Evolutionary conservation across 495 filamentous ascomycete species (phyloP), one percentile per base, ranked within the genome.

Genomic region (Cenococcum geophilum): DNA sequence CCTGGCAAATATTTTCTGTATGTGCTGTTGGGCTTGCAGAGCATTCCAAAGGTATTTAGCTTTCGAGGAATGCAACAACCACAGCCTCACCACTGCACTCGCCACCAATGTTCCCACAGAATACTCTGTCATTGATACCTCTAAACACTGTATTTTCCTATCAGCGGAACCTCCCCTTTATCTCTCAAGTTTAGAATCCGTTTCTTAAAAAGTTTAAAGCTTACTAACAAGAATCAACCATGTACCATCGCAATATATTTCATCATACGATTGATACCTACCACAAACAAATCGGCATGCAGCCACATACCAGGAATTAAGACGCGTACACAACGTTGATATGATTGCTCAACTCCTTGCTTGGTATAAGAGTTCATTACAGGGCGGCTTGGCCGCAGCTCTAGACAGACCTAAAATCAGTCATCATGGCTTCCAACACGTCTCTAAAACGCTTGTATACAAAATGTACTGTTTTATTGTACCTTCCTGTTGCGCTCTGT

Each of bases 271-370:
- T 52, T 52, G 6, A 49, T 49, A 49, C 1, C 6, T 20, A 8
- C 18, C 25, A 9, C 49, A 32, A 23, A 23, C 14, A 4, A 0
- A 2, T 32, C 22, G 14, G 25, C 49, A 23, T 23, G 49, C 25
- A 25, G 49, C 10, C 49, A 27, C 21, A 22, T 52, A 16, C 49
- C 14, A 52, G 49, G 49, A 32, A 52, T 27, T 27, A 32, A 52
- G 49, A 32, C 49, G 20, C 49, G 49, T 52, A 52, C 23, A 52
- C 49, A 52, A 25, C 18, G 11, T 45, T 16, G 40, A 18, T 45
- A 52, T 25, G 0, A 11, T 25, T 4, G 49, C 9, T 14, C 21
- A 9, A 8, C 49, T 52, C 49, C 49, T 52, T 52, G 22, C 49
- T 25, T 52, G 21, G 49, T 52, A 25, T 52, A 52, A 52, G 1